Percentiles rank a stretch among this genome's conserved stretches.
Conservation (phyloP, 768 basidiomycete genomes). For the Tricholomella constricta region DNA sequence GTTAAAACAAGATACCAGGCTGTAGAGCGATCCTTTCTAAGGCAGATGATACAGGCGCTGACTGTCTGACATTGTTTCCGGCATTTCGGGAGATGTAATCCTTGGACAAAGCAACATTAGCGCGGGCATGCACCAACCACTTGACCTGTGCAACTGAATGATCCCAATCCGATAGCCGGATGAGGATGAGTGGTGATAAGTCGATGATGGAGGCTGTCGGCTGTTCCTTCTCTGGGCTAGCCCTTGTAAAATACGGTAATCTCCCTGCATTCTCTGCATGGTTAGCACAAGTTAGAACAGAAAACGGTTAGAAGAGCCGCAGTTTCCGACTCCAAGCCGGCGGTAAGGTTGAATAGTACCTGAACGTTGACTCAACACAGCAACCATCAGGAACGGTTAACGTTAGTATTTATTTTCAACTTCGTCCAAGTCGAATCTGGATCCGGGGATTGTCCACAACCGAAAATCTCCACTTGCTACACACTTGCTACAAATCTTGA, state of each 20-base stretch:
- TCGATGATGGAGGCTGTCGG: neutral
- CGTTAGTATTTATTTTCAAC: too few species aligned
- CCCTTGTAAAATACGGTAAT: neutral
- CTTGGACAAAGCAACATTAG: slow-evolving; percentile 8
- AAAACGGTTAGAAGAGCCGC: neutral
- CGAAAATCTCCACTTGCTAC: too few species aligned
- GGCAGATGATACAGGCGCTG: slow-evolving; percentile 13
- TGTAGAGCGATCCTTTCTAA: neutral
- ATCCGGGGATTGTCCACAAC: too few species aligned
- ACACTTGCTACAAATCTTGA: too few species aligned
- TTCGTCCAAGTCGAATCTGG: too few species aligned
- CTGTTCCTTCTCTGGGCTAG: neutral
- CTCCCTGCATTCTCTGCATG: neutral
- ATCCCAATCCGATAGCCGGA: neutral
- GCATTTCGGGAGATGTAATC: slow-evolving; percentile 2
- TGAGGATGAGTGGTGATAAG: neutral
- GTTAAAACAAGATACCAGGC: slow-evolving; percentile 7
- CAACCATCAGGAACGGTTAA: neutral
- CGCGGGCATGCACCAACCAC: neutral
- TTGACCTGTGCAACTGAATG: neutral
- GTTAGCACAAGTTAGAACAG: neutral
- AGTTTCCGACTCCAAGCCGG: neutral
- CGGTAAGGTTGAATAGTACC: neutral
- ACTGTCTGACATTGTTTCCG: slow-evolving; percentile 12
- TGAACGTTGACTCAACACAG: too few species aligned